Percentiles rank a stretch among this genome's conserved stretches.
phyloP scores from a whole-genome alignment of 768 basidiomycete species.

The Termitomyces sp. region DNA sequence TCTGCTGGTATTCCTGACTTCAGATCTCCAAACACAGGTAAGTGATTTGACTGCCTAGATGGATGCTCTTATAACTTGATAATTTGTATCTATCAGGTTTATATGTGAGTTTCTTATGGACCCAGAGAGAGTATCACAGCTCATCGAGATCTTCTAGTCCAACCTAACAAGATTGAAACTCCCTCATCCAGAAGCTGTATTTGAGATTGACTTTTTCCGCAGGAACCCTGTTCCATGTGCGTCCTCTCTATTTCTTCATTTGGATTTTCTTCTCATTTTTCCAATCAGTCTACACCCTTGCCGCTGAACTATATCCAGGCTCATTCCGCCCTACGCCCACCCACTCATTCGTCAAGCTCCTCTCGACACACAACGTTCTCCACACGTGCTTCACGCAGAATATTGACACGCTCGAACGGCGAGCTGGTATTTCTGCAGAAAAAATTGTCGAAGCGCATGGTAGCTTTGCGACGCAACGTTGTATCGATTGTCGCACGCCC shows the following conservation, averaged over 20 bases:
- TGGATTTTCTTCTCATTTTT: neutral
- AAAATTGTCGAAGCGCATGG: constrained; percentile 95
- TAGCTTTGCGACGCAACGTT: constrained; percentile 84
- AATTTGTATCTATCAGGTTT: constrained; percentile 31
- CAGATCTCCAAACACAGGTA: constrained; percentile 79
- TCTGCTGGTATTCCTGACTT: constrained; percentile 89
- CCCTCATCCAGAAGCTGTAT: constrained; percentile 94
- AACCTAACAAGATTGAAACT: constrained; percentile 73
- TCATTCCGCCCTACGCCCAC: constrained; percentile 83
- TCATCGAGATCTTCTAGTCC: constrained; percentile 37
- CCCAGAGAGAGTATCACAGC: neutral
- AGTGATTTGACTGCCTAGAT: constrained; percentile 12
- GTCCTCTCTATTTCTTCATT: constrained; percentile 16
- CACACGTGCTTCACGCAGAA: constrained; percentile 86
- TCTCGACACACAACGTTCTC: constrained; percentile 65
- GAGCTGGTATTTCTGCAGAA: constrained; percentile 67
- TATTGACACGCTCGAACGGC: constrained; percentile 87
- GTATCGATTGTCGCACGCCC: constrained; percentile 62
- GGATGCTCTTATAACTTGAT: neutral
- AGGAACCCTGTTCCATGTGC: constrained; percentile 75
- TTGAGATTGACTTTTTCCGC: constrained; percentile 85
- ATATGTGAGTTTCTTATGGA: constrained; percentile 35
- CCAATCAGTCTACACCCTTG: constrained; percentile 76
- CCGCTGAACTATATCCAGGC: constrained; percentile 90
- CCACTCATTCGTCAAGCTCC: constrained; percentile 85